phyloP scores from a whole-genome alignment of 1,284 basidiomycete species.

The Leucoagaricus sp. region DNA sequence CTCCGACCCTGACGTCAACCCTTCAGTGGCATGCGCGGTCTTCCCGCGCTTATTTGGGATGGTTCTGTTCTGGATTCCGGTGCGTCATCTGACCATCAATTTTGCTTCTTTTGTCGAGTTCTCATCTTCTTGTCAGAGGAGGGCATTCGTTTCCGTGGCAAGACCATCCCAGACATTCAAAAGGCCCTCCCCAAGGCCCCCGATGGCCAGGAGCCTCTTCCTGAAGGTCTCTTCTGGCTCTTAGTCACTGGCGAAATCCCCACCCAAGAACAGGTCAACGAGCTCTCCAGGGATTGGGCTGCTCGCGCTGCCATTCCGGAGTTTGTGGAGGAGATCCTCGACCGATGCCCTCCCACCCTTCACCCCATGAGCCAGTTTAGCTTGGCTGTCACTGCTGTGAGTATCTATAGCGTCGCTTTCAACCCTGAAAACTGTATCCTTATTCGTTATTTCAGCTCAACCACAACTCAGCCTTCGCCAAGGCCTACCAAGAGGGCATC shows the following conservation, averaged over 20 bases:
- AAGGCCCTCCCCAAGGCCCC: slow-evolving; percentile 84
- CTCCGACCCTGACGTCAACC: slow-evolving; percentile 13
- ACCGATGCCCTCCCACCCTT: slow-evolving; percentile 90
- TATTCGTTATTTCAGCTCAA: slow-evolving; percentile 64
- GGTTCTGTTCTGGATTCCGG: slow-evolving; percentile 93
- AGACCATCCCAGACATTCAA: slow-evolving; percentile 91
- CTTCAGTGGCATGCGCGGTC: slow-evolving; percentile 89
- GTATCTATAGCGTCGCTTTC: slow-evolving; percentile 29
- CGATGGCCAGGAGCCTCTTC: slow-evolving; percentile 88
- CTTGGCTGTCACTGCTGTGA: slow-evolving; percentile 89
- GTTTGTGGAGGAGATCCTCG: slow-evolving; percentile 92
- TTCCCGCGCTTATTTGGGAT: slow-evolving; percentile 90
- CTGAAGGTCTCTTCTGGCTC: slow-evolving; percentile 95
- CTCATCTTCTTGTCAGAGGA: slow-evolving; percentile 59
- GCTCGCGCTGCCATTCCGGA: slow-evolving; percentile 86
- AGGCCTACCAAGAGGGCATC: slow-evolving; percentile 91
- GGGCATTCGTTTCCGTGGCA: slow-evolving; percentile 95
- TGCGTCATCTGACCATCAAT: slow-evolving; percentile 30
- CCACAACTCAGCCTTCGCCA: slow-evolving; percentile 97
- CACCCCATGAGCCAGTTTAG: slow-evolving; percentile 98
- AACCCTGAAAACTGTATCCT: slow-evolving; percentile 16
- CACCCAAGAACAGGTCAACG: slow-evolving; percentile 82
- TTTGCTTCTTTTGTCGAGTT: not conserved
- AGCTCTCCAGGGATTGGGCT: slow-evolving; percentile 91
- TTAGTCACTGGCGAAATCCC: slow-evolving; percentile 93